These are phyloP conservation scores for Dispira parvispora DNA, from an alignment of 192 early-diverging fungal genomes.

Conservation along the genomic window DNA sequence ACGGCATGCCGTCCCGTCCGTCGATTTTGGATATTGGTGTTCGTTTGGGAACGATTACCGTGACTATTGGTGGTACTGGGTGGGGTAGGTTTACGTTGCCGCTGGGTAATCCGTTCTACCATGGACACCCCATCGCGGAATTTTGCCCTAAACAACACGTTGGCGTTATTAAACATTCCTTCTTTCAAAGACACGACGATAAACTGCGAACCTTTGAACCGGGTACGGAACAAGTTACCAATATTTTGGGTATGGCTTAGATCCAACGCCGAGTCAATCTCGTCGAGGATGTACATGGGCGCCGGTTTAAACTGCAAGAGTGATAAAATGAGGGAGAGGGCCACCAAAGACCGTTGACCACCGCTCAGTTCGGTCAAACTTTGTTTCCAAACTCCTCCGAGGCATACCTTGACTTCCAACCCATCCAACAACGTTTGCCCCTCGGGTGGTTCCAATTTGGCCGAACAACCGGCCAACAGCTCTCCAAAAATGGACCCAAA, in stretches of 20 bases:
- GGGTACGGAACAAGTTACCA: slow-evolving; percentile 73
- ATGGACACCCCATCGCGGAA: slow-evolving; percentile 90
- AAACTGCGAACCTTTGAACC: slow-evolving; percentile 95
- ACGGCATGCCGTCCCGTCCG: neutral
- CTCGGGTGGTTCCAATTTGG: slow-evolving; percentile 73
- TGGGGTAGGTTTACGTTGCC: neutral
- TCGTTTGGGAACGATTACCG: neutral
- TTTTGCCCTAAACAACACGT: slow-evolving; percentile 82
- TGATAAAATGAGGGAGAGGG: slow-evolving; percentile 88
- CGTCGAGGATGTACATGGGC: slow-evolving; percentile 99
- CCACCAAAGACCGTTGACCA: slow-evolving; percentile 93
- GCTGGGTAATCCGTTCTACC: slow-evolving; percentile 46
- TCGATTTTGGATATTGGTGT: neutral
- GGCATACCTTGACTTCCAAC: slow-evolving; percentile 83
- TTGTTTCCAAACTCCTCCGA: slow-evolving; percentile 95
- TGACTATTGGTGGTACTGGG: neutral
- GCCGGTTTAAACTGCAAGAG: slow-evolving; percentile 97
- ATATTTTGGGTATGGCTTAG: slow-evolving; percentile 98
- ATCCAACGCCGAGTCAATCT: slow-evolving; percentile 97
- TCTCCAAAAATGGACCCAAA: slow-evolving; percentile 96
- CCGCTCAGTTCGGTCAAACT: slow-evolving; percentile 93
- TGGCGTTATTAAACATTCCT: slow-evolving; percentile 99
- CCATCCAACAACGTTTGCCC: slow-evolving; percentile 64
- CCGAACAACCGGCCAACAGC: slow-evolving; percentile 78
- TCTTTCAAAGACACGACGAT: slow-evolving; percentile 98